Base-by-base conservation (phyloP, 139 green algal genomes). In the Coccomyxa sp. region DNA sequence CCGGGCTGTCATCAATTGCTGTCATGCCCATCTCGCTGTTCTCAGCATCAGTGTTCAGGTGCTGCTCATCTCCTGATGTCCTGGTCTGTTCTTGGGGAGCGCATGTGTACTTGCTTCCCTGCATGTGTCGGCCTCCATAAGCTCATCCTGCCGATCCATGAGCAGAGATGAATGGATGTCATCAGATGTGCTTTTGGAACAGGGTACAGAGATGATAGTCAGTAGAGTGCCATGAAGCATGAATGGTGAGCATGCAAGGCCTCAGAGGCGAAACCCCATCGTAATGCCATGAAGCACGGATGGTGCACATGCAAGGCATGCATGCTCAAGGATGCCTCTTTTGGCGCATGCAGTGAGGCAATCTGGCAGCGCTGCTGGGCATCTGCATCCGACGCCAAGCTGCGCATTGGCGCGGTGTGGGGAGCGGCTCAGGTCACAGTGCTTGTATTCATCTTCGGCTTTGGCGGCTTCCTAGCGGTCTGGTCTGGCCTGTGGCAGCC, bases 301-400 rank as follows among this genome's bases (percentile, higher is more conserved):
- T 51, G 38, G 38, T 51, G 38, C 38, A 51, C 38, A 51, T 3
- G 38, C 38, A 51, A 51, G 38, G 38, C 38, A 51, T 51, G 38
- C 38, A 51, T 51, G 38, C 38, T 51, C 3, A 51, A 51, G 3
- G 38, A 51, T 7, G 38, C 38, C 38, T 71, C 7, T 78, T 78
- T 78, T 16, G 21, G n/a, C 32, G 76, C 76, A 63, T 63, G 76
- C 76, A 85, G 82, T 16, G 93, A 97, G 79, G 93, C 92, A 32
- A 92, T 96, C 80, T 97, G 93, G 93, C 93, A 96, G 86, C 84
- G 92, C 38, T 91, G 91, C 32, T 95, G 92, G 92, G 91, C 92
- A 15, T 84, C 77, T 13, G n/a, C 74, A 4, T 60, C 74, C 38
- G 67, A 82, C n/a, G 30, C 45, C 13, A 79, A 85, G 0, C 80